phyloP scores from a whole-genome alignment of 1,284 basidiomycete genomes.

The Apiotrichum akiyoshidainum region DNA sequence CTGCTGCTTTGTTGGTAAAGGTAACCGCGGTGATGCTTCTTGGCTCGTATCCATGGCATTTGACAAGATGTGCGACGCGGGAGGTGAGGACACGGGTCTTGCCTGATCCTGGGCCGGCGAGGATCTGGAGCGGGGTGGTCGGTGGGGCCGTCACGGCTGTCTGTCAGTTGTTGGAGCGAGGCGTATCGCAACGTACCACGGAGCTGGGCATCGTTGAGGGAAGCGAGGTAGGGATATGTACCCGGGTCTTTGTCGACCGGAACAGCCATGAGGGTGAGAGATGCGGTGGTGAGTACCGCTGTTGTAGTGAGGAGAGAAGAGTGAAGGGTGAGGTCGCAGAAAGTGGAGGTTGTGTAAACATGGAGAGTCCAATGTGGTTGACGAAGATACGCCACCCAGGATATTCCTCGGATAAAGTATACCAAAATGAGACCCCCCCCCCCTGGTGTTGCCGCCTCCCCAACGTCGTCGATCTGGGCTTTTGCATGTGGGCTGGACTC shows the following conservation, averaged over 20 bases:
- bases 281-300: neutral
- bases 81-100: slow-evolving; percentile 69
- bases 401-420: neutral
- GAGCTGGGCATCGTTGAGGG: slow-evolving; percentile 42
- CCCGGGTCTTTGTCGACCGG: neutral
- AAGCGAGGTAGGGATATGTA: slow-evolving; percentile 34
- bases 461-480: too few relatives aligned
- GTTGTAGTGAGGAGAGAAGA: too few relatives aligned
- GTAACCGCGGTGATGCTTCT: slow-evolving; percentile 73
- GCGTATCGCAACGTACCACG: slow-evolving; percentile 27
- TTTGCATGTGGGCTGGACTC: too few relatives aligned
- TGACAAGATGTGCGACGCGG: slow-evolving; percentile 71
- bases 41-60: slow-evolving; percentile 59
- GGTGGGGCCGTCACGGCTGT: slow-evolving; percentile 67
- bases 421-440: too few relatives aligned
- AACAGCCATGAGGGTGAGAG: neutral
- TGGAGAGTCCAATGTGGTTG: neutral
- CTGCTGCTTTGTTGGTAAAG: slow-evolving; percentile 85
- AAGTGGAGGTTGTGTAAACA: neutral
- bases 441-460: neutral
- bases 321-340: neutral
- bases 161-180: neutral
- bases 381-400: neutral
- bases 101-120: slow-evolving; percentile 80
- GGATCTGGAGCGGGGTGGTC: slow-evolving; percentile 67